Percentiles rank a stretch among this genome's conserved stretches.
Conservation (phyloP, 2,329 filamentous ascomycete genomes). For the Aspergillus latus region DNA sequence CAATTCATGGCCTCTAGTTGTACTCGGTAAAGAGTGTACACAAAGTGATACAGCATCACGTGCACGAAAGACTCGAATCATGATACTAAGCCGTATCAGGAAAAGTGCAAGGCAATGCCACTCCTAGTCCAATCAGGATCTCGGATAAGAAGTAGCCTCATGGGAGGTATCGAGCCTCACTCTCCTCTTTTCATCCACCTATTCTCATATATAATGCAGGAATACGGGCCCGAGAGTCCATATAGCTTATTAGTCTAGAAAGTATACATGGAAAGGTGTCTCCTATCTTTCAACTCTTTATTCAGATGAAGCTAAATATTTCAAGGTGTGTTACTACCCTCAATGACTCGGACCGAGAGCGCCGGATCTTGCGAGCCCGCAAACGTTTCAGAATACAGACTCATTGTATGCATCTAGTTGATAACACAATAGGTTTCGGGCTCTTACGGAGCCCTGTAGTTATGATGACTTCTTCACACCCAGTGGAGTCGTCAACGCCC, state of each 20-base stretch:
- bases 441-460: background rate
- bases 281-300: background rate
- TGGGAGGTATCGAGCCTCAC: background rate
- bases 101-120: conserved; percentile 11
- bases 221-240: background rate
- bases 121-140: background rate
- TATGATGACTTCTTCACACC: background rate
- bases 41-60: too few species aligned
- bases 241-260: background rate
- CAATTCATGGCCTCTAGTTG: too few species aligned
- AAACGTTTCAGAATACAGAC: background rate
- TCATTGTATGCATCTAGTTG: background rate
- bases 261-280: background rate
- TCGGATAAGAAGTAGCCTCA: background rate
- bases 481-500: background rate
- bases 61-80: conserved; percentile 1
- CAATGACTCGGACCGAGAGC: background rate
- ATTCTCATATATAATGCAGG: background rate
- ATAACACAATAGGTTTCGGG: conserved; percentile 1
- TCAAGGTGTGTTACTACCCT: conserved; percentile 1
- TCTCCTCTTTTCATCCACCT: background rate
- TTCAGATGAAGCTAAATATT: background rate
- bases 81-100: conserved; percentile 6
- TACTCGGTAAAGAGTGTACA: too few species aligned
- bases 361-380: background rate